These are phyloP conservation scores for Scytalidium sp. DNA, from an alignment of 2,329 filamentous ascomycete species.

Conservation along the genomic window DNA sequence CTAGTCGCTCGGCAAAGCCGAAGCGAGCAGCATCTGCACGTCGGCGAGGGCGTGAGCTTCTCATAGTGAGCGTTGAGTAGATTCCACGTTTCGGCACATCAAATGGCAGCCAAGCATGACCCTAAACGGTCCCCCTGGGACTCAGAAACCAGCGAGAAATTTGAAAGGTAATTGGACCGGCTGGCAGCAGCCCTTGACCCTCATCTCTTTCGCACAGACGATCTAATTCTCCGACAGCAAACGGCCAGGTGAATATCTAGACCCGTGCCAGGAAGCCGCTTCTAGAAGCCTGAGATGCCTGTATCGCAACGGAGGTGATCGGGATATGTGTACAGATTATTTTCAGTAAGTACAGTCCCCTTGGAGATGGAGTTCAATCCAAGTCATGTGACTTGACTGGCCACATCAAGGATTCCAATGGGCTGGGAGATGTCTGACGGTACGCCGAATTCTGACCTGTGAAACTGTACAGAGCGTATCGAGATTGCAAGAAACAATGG, in stretches of 20 bases:
- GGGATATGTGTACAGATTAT: conserved; percentile 88
- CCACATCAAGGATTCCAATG: neutral
- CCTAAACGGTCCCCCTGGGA: conserved; percentile 44
- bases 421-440: neutral
- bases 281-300: conserved; percentile 82
- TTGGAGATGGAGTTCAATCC: neutral
- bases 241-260: conserved; percentile 82
- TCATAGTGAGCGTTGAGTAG: too few relatives aligned
- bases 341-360: conserved; percentile 72
- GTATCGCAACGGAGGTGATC: conserved; percentile 82
- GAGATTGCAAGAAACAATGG: conserved; percentile 94
- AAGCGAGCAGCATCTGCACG: neutral
- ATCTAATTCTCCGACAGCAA: conserved; percentile 57
- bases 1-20: neutral
- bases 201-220: neutral
- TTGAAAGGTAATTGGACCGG: conserved; percentile 52
- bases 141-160: conserved; percentile 59
- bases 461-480: conserved; percentile 67
- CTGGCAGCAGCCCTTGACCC: neutral
- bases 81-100: neutral
- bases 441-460: neutral
- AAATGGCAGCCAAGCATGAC: conserved; percentile 11
- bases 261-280: conserved; percentile 93
- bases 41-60: too few relatives aligned
- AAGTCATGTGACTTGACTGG: neutral